Conservation (phyloP, 1,139 yeast genomes). For the Hemisphaericaspora xylofermentans region DNA sequence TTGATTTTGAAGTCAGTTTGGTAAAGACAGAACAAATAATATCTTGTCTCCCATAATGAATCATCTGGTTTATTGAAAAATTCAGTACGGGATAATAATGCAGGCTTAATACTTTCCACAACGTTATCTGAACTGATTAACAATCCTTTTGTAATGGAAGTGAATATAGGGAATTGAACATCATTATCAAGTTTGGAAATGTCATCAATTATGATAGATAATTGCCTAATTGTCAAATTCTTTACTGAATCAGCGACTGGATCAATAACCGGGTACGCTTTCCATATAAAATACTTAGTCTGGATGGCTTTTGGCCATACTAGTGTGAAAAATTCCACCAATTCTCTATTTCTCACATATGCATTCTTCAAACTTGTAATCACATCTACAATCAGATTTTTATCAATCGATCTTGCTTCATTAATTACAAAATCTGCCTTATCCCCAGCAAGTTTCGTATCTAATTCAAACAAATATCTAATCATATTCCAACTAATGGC, state of each 20-base stretch:
- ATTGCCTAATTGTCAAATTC: conserved; percentile 48
- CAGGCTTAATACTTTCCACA: conserved; percentile 18
- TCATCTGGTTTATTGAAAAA: conserved; percentile 16
- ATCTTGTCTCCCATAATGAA: conserved; percentile 47
- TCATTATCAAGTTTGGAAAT: conserved; percentile 11
- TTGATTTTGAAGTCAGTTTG: conserved; percentile 31
- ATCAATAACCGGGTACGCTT: conserved; percentile 27
- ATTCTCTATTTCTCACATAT: conserved; percentile 59
- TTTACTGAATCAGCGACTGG: conserved; percentile 40
- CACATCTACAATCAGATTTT: conserved; percentile 18
- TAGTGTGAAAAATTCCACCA: conserved; percentile 43
- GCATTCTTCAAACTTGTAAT: conserved; percentile 45
- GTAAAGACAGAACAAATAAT: conserved; percentile 48
- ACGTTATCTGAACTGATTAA: conserved; percentile 21
- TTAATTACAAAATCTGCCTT: conserved; percentile 29
- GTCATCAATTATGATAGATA: conserved; percentile 22
- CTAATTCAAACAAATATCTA: conserved; percentile 44
- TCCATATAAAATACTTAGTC: conserved; percentile 23
- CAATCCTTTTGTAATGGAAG: conserved; percentile 44
- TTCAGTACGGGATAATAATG: conserved; percentile 13
- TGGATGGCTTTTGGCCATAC: conserved; percentile 44
- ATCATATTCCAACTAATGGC: conserved; percentile 45
- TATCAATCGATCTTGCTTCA: conserved; percentile 14
- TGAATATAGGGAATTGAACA: conserved; percentile 24
- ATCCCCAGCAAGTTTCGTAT: conserved; percentile 50